A percentile compares a stretch with the other conserved stretches of the same genome.
Conservation (phyloP, 495 filamentous ascomycete genomes). For the Penicillium macrosclerotiorum region DNA sequence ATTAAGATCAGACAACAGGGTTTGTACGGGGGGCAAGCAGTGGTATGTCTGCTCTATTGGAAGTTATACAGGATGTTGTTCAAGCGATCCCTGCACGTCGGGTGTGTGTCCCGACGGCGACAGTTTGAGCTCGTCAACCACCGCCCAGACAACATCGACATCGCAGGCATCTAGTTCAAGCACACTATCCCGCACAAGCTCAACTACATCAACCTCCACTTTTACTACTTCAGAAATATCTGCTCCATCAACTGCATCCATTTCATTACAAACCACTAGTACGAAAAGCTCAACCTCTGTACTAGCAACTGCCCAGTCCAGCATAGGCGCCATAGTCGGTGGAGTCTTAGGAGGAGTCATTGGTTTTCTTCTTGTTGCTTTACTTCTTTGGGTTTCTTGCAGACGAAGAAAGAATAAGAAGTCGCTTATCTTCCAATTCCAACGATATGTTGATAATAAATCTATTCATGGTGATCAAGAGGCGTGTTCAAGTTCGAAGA, state of each 20-base stretch:
- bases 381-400: conserved; percentile 21
- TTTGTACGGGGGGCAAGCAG: conserved; percentile 19
- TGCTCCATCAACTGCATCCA: background rate
- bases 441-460: background rate
- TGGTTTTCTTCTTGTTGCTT: conserved; percentile 16
- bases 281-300: background rate
- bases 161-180: conserved; percentile 2
- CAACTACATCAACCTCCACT: too few relatives aligned
- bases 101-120: conserved; percentile 37
- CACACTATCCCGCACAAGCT: background rate
- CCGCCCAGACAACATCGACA: background rate
- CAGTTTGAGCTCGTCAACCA: conserved; percentile 1
- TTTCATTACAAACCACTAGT: background rate
- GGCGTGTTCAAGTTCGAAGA: background rate
- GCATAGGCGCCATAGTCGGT: conserved; percentile 25
- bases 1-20: too few relatives aligned
- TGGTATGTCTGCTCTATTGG: conserved; percentile 36
- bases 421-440: conserved; percentile 4
- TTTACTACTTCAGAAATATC: background rate
- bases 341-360: conserved; percentile 24
- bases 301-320: background rate
- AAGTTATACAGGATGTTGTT: conserved; percentile 37
- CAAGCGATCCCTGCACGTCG: conserved; percentile 32
- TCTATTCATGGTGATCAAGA: conserved; percentile 3
- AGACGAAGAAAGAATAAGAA: conserved; percentile 20